Conservation (phyloP, 1,139 yeast species). For the Yamadazyma conglobata region DNA sequence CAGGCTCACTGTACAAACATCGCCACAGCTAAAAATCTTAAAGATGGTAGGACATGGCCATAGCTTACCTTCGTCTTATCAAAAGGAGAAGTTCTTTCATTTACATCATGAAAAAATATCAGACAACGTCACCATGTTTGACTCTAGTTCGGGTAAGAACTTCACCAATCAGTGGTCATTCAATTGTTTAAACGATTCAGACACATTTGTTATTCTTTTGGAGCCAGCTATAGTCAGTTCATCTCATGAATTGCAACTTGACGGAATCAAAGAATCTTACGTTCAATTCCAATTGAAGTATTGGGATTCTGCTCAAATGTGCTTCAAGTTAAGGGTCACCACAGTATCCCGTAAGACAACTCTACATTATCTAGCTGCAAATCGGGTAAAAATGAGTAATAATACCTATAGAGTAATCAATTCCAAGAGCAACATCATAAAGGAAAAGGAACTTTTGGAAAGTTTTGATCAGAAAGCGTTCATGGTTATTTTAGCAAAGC, state of each 20-base stretch:
- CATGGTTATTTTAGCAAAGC: conserved; percentile 28
- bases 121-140: conserved; percentile 31
- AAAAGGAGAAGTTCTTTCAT: conserved; percentile 19
- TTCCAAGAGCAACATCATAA: conserved; percentile 21
- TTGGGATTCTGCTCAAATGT: conserved; percentile 20
- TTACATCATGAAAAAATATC: conserved; percentile 31
- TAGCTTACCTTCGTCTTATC: conserved; percentile 34
- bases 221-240: conserved; percentile 31
- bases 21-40: conserved; percentile 28
- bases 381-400: conserved; percentile 17
- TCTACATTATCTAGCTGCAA: conserved; percentile 15
- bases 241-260: conserved; percentile 16
- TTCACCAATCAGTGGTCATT: conserved; percentile 39
- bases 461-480: conserved; percentile 34
- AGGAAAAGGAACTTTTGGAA: conserved; percentile 23
- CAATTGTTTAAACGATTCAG: conserved; percentile 19
- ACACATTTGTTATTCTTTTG: conserved; percentile 29
- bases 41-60: conserved; percentile 28
- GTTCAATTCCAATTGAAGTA: conserved; percentile 32
- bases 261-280: conserved; percentile 21
- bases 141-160: conserved; percentile 26
- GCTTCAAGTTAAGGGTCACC: conserved; percentile 28
- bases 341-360: conserved; percentile 33
- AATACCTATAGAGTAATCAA: conserved; percentile 15
- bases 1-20: conserved; percentile 29